Base-by-base conservation (phyloP, 1,139 yeast species). In the Spencermartinsiella ligniputridi region DNA sequence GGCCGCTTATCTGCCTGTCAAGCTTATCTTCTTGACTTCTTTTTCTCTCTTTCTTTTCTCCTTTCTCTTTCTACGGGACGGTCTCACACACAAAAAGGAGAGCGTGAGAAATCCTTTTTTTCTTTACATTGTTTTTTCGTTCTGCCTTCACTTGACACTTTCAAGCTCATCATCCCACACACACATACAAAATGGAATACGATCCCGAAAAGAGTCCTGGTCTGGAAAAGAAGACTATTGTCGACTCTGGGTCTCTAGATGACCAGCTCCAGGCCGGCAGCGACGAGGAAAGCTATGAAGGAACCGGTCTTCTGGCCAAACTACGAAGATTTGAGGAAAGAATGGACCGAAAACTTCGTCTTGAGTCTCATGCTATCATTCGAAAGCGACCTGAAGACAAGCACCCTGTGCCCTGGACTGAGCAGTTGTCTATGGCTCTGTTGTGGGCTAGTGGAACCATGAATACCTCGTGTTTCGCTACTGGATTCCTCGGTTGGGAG, bases 391-490 rank as follows among this genome's bases (percentile, higher is more conserved):
- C 44, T 25, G 44, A 40, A 29, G 44, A 40, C 25, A 35, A 37
- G 22, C 34, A 35, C 17, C 34, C 19, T 15, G 44, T 40, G 41
- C 44, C 35, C 16, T 40, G 44, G 44, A 24, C 33, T 6, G 44
- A 40, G 21, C 38, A 40, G 20, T 24, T 40, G 19, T 36, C 41
- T 12, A 40, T 40, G 44, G 44, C 44, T 40, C 41, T 40, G 41
- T 21, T 40, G 27, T 40, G 44, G 44, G 44, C 44, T 5, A 40
- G 44, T 37, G 44, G 44, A 4, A 40, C 44, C 16, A 40, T 40
- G 44, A 40, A 40, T 25, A 40, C 36, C n/a, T 40, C 44, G 13
- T 40, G 44, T 21, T 40, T 40, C 16, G 44, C 44, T 2, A 40
- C 44, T 2, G 44, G 44, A 5, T 40, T 40, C 17, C 40, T 40